Percentiles rank a stretch among this genome's conserved stretches.
These are phyloP conservation scores for Pyrenula massariospora DNA, from an alignment of 495 filamentous ascomycete genomes.

Conservation along the genomic window DNA sequence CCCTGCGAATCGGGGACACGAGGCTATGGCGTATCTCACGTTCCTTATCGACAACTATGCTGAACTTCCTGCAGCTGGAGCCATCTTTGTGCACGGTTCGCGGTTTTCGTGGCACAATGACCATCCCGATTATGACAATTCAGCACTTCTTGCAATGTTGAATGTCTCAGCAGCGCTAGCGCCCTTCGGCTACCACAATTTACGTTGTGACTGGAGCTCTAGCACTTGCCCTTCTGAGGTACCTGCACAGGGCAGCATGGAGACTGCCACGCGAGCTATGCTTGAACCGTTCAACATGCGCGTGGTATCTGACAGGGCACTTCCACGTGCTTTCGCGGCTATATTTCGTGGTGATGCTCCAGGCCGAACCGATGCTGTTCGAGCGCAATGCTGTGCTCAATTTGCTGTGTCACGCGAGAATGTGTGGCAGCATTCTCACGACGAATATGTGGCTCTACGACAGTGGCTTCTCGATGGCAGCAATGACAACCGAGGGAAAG, in stretches of 20 bases:
- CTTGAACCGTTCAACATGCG: no score
- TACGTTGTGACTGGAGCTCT: no score
- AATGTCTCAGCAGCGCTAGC: slow-evolving; percentile 19
- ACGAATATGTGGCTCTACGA: slow-evolving; percentile 28
- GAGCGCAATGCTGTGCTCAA: slow-evolving; percentile 34
- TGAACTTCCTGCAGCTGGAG: slow-evolving; percentile 33
- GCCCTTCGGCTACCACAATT: slow-evolving; percentile 9
- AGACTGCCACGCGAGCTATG: no score
- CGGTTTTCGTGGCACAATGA: slow-evolving; percentile 36
- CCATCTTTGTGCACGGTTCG: slow-evolving; percentile 32
- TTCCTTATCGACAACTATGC: slow-evolving; percentile 60
- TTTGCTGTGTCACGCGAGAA: slow-evolving; percentile 25
- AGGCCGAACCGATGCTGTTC: slow-evolving; percentile 20
- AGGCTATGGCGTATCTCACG: slow-evolving; percentile 55
- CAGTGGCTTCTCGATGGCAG: slow-evolving; percentile 31
- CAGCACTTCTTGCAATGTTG: slow-evolving; percentile 20
- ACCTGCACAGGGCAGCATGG: no score
- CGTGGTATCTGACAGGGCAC: no score
- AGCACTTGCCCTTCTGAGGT: no score
- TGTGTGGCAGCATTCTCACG: slow-evolving; percentile 21
- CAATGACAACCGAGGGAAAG: slow-evolving; percentile 3
- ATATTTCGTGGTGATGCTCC: slow-evolving; percentile 21
- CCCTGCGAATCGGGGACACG: slow-evolving; percentile 54
- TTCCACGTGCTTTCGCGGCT: slow-evolving; percentile 18
- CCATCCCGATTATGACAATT: slow-evolving; percentile 26